Conservation (phyloP, 2,329 filamentous ascomycete genomes). For the Diplodia scrobiculata region DNA sequence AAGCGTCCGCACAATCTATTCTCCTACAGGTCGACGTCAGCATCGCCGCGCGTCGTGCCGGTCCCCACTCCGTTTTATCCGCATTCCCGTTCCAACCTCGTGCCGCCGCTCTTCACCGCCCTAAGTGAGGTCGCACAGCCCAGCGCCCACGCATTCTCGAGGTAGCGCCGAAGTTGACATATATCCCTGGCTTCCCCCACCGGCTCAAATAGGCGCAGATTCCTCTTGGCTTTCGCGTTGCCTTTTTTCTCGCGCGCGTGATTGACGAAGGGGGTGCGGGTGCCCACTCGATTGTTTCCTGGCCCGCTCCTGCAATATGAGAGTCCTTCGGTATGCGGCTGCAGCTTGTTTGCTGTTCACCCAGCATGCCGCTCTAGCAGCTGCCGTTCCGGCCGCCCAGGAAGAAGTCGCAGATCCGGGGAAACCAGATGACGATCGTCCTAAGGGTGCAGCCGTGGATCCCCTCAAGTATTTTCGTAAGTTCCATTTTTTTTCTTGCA, state of each 20-base stretch:
- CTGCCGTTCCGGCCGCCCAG: slow-evolving; percentile 1
- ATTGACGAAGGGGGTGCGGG: not conserved
- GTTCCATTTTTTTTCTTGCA: not conserved
- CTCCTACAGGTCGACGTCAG: slow-evolving; percentile 4
- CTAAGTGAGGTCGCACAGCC: not conserved
- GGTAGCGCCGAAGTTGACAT: not conserved
- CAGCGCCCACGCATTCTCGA: not conserved
- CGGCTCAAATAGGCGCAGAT: not conserved
- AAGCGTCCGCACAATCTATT: slow-evolving; percentile 8
- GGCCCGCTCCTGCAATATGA: not conserved
- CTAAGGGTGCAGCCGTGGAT: not conserved
- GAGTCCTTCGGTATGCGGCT: slow-evolving; percentile 15
- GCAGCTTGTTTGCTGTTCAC: slow-evolving; percentile 1
- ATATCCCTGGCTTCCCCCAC: not conserved
- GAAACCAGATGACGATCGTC: not conserved
- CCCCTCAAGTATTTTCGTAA: slow-evolving; percentile 27
- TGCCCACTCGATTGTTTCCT: not conserved
- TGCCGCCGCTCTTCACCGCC: slow-evolving; percentile 3
- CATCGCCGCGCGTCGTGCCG: slow-evolving; percentile 16
- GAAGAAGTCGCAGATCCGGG: slow-evolving; percentile 13
- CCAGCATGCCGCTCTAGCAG: slow-evolving; percentile 5
- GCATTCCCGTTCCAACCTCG: not conserved
- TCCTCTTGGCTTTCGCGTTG: not conserved
- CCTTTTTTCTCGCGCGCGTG: not conserved
- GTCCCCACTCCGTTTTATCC: slow-evolving; percentile 9